phyloP scores from a whole-genome alignment of 495 filamentous ascomycete species.

The Platismatia glauca region DNA sequence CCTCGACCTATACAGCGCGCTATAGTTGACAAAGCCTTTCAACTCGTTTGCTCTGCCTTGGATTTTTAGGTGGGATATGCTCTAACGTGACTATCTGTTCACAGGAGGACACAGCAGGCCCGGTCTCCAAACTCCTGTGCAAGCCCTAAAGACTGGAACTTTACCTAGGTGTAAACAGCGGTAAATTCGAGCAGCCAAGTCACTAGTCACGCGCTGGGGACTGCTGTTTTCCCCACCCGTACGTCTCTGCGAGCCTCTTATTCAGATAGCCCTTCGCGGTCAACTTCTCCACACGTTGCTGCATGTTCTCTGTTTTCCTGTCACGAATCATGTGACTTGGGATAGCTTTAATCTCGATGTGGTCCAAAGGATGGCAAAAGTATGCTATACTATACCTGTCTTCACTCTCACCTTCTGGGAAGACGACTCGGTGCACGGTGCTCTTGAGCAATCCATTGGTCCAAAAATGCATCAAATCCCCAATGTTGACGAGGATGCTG shows the following conservation, averaged over 20 bases:
- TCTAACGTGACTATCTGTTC: neutral
- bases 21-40: slow-evolving; percentile 5
- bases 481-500: slow-evolving; percentile 78
- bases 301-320: slow-evolving; percentile 30
- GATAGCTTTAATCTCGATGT: slow-evolving; percentile 60
- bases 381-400: slow-evolving; percentile 86
- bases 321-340: slow-evolving; percentile 54
- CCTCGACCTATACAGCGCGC: slow-evolving; percentile 17
- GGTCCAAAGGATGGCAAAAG: slow-evolving; percentile 79
- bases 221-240: slow-evolving; percentile 41
- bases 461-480: slow-evolving; percentile 86
- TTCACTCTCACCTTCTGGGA: slow-evolving; percentile 47
- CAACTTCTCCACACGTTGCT: slow-evolving; percentile 49
- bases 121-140: neutral
- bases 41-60: neutral
- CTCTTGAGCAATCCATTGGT: slow-evolving; percentile 74
- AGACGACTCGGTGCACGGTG: slow-evolving; percentile 85
- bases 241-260: slow-evolving; percentile 65
- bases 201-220: neutral
- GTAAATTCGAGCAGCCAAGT: too few relatives aligned
- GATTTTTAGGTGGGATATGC: neutral
- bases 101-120: neutral
- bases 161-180: neutral
- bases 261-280: slow-evolving; percentile 81
- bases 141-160: neutral